Percentiles rank a stretch among this genome's conserved stretches.
phyloP scores from a whole-genome alignment of 345 rosid species.

The Isatis tinctoria region DNA sequence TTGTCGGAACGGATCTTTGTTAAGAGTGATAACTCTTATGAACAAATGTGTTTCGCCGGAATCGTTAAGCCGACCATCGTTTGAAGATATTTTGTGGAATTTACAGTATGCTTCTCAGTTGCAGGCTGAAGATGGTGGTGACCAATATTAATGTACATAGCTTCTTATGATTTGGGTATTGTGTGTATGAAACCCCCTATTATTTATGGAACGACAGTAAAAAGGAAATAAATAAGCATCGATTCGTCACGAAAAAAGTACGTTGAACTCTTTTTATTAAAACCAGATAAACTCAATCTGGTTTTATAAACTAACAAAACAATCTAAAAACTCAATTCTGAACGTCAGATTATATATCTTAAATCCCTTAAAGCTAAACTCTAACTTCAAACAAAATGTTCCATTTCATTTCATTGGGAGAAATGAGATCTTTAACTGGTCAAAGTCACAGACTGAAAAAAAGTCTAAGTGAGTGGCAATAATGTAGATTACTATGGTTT shows the following conservation, averaged over 20 bases:
- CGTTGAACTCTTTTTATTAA: background rate
- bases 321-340: too few species aligned
- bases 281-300: too few species aligned
- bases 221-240: background rate
- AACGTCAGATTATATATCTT: too few species aligned
- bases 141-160: slow-evolving; percentile 37
- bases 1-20: slow-evolving; percentile 70
- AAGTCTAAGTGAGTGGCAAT: background rate
- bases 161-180: background rate
- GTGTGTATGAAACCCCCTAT: slow-evolving; percentile 1
- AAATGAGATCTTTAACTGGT: background rate
- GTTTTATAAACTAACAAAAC: too few species aligned
- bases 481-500: background rate
- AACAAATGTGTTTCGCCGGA: slow-evolving; percentile 80
- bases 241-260: background rate
- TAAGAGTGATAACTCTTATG: slow-evolving; percentile 62
- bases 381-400: too few species aligned
- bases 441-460: background rate
- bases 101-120: slow-evolving; percentile 89
- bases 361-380: too few species aligned
- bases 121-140: slow-evolving; percentile 72
- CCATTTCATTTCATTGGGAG: too few species aligned
- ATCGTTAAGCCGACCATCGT: slow-evolving; percentile 66
- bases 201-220: background rate
- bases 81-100: slow-evolving; percentile 94